A percentile compares a stretch with the other conserved stretches of the same genome.
phyloP scores from a whole-genome alignment of 345 rosid genomes.

The Isatis tinctoria region DNA sequence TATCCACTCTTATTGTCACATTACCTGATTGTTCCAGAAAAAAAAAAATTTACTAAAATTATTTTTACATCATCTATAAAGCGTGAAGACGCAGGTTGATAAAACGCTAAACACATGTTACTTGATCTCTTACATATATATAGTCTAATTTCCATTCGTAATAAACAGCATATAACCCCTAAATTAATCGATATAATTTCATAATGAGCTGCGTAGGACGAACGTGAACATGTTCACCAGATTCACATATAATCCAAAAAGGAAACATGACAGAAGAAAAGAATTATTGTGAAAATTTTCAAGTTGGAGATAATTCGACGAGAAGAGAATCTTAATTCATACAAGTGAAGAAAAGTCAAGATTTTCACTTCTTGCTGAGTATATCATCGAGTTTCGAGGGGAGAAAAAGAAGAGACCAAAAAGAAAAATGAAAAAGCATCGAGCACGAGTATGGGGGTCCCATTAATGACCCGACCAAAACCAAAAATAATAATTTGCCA shows the following conservation, averaged over 20 bases:
- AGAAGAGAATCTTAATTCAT: background rate
- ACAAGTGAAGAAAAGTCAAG: conserved; percentile 5
- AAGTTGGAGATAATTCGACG: background rate
- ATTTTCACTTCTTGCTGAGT: background rate
- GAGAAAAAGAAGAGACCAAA: no score
- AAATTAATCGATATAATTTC: background rate
- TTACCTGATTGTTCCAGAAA: no score
- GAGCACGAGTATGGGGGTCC: background rate
- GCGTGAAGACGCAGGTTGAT: no score
- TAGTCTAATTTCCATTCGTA: no score
- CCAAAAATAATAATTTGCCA: background rate
- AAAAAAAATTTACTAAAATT: no score
- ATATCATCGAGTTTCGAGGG: background rate
- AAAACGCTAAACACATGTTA: no score
- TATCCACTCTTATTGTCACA: no score
- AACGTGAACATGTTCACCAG: conserved; percentile 20
- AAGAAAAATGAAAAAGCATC: background rate
- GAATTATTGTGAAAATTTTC: background rate
- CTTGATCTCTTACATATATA: no score
- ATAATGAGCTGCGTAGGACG: background rate
- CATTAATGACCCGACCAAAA: background rate
- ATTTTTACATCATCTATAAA: no score
- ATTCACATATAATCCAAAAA: background rate
- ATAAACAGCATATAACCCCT: no score
- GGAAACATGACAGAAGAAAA: background rate